Conservation (phyloP, 768 basidiomycete genomes). For the Megacollybia marginata region DNA sequence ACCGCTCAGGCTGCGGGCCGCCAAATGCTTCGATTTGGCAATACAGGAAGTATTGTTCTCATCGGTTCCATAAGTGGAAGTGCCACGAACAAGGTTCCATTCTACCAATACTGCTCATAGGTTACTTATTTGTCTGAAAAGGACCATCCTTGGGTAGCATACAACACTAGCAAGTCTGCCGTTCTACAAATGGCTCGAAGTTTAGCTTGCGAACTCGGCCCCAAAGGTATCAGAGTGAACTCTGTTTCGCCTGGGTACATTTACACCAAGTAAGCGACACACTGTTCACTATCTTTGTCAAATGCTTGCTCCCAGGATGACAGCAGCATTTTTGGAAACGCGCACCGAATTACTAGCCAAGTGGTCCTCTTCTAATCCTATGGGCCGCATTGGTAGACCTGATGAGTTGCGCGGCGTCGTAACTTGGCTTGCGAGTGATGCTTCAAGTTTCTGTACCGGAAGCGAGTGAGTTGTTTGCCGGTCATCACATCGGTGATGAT, state of each 20-base stretch:
- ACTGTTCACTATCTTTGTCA: background rate
- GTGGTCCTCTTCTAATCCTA: constrained; percentile 42
- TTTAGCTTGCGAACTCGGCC: constrained; percentile 50
- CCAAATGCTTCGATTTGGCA: constrained; percentile 30
- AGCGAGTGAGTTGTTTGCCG: constrained; percentile 41
- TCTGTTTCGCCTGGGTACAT: constrained; percentile 46
- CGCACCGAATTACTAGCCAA: constrained; percentile 33
- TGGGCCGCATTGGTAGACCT: constrained; percentile 41
- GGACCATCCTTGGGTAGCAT: constrained; percentile 45
- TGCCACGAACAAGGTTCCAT: constrained; percentile 35
- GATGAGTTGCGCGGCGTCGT: constrained; percentile 48
- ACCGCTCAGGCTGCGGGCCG: constrained; percentile 36
- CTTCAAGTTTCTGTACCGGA: constrained; percentile 47
- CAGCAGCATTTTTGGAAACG: constrained; percentile 38
- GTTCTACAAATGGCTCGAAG: constrained; percentile 50
- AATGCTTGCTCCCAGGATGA: constrained; percentile 30
- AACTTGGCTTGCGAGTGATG: constrained; percentile 44
- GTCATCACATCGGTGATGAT: constrained; percentile 1
- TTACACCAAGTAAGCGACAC: constrained; percentile 31
- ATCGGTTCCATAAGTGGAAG: constrained; percentile 37
- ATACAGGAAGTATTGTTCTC: constrained; percentile 31
- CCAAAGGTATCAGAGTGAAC: constrained; percentile 41
- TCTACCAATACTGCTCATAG: background rate
- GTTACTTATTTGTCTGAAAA: constrained; percentile 10
- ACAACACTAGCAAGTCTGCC: constrained; percentile 46